Evolutionary conservation across 2,329 filamentous ascomycete genomes (phyloP).

Genomic region (Microcera coccophila): DNA sequence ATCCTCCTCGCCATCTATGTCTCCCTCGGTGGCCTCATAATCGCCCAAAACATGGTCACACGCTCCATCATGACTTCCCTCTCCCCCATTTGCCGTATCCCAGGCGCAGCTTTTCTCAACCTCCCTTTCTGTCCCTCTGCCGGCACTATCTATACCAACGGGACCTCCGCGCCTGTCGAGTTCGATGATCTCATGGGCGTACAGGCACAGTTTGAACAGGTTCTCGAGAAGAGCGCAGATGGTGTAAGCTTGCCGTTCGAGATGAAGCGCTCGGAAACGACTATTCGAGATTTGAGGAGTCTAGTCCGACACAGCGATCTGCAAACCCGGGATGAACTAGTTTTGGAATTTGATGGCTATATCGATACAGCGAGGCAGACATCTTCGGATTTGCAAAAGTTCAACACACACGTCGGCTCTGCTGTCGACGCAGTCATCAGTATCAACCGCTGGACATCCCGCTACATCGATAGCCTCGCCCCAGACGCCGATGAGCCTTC

Average conservation of each 20-base stretch:
- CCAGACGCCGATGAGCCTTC: slow-evolving; percentile 28
- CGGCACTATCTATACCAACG: slow-evolving; percentile 23
- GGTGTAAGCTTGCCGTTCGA: slow-evolving; percentile 67
- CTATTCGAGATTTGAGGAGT: slow-evolving; percentile 69
- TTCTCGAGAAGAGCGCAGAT: slow-evolving; percentile 63
- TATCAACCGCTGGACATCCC: slow-evolving; percentile 72
- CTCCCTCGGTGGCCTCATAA: slow-evolving; percentile 53
- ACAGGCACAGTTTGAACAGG: slow-evolving; percentile 72
- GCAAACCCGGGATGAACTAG: slow-evolving; percentile 64
- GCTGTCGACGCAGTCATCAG: slow-evolving; percentile 71
- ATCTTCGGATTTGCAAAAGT: slow-evolving; percentile 64
- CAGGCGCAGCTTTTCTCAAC: slow-evolving; percentile 57
- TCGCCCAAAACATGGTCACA: slow-evolving; percentile 60
- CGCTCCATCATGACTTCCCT: slow-evolving; percentile 58
- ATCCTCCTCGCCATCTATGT: slow-evolving; percentile 59
- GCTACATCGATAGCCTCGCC: slow-evolving; percentile 62
- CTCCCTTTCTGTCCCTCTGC: slow-evolving; percentile 59
- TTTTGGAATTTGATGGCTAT: slow-evolving; percentile 72
- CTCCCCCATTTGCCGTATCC: slow-evolving; percentile 66
- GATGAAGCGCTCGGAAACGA: slow-evolving; percentile 73
- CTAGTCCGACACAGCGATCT: slow-evolving; percentile 68
- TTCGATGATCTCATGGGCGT: slow-evolving; percentile 72
- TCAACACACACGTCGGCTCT: slow-evolving; percentile 71
- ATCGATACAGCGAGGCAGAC: slow-evolving; percentile 64
- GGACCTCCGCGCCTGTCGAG: slow-evolving; percentile 45